Base-by-base conservation (phyloP, 2,329 filamentous ascomycete species). In the Fragosphaeria purpurea region DNA sequence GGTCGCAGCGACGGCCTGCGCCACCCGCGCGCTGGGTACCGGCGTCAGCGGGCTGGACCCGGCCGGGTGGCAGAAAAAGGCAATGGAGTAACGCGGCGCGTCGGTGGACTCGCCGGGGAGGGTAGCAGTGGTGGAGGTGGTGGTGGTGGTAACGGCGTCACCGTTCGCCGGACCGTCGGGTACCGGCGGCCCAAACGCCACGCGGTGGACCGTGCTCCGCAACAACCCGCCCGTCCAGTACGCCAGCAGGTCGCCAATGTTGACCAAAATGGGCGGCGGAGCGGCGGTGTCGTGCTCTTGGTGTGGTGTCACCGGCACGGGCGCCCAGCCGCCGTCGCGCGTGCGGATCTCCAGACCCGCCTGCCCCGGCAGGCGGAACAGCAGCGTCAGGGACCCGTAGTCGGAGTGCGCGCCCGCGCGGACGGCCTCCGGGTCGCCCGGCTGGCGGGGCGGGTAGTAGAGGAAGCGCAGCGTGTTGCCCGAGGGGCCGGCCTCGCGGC, bases 171-270 rank as follows among this genome's bases (percentile, higher is more conserved):
- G 68, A 22, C 22, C 22, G 22, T 22, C 22, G 22, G 22, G 22
- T 22, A 3, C 22, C 22, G 22, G 22, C 22, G 22, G 22, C 22
- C 22, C 22, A 57, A 95, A 93, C 0, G 91, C 81, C 34, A 97
- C 93, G 9, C 91, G 75, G 63, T 97, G 93, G 6, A 96, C 80
- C 0, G 91, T 96, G 58, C 84, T 89, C 59, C 88, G 85, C 55
- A 97, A 75, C 44, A 96, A 67, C 0, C 90, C 89, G 56, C 86
- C 85, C 1, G 93, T 97, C 91, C 91, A 97, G 65, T 94, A 93
- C 37, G 81, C 85, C 54, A 84, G 69, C 62, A 85, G 61, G 63
- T 83, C 70, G 67, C 85, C 68, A 68, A 89, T 78, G 72, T 93
- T 70, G 82, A 97, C 65, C 74, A 96, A 65, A 74, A 89, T 88